A percentile compares a stretch with the other conserved stretches of the same genome.
Evolutionary conservation across 306 rosid genomes (phyloP).

Genomic region (Geum urbanum): DNA sequence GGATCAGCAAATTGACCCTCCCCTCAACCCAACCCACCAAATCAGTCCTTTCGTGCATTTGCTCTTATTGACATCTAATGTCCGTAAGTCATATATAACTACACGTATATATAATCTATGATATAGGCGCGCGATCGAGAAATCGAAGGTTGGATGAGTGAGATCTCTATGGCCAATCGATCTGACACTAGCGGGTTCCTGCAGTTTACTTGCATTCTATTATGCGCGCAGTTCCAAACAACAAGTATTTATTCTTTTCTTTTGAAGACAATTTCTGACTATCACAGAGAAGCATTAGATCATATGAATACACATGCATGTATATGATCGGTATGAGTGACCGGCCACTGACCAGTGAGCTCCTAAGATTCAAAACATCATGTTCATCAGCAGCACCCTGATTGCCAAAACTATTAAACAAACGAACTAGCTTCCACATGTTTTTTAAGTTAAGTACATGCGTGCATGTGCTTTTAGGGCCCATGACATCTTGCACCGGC

Average conservation of each 20-base stretch:
- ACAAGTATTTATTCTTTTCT: background rate
- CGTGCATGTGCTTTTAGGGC: background rate
- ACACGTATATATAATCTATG: no score
- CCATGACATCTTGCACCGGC: background rate
- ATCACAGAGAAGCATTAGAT: background rate
- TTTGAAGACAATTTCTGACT: background rate
- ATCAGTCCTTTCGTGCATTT: no score
- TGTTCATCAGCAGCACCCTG: background rate
- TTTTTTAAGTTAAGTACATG: background rate
- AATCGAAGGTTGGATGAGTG: background rate
- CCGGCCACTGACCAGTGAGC: no score
- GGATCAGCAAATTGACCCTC: no score
- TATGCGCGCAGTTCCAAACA: background rate
- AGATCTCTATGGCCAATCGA: background rate
- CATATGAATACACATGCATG: no score
- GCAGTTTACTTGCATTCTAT: background rate
- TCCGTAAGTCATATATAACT: no score
- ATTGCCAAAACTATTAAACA: background rate
- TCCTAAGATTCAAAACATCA: background rate
- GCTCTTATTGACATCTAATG: no score
- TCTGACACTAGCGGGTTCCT: constrained; percentile 1
- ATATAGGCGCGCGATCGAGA: no score
- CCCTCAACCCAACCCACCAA: no score
- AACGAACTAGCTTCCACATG: background rate
- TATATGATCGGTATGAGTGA: no score